Conservation (phyloP, 257 asterid species). For the Striga asiatica region DNA sequence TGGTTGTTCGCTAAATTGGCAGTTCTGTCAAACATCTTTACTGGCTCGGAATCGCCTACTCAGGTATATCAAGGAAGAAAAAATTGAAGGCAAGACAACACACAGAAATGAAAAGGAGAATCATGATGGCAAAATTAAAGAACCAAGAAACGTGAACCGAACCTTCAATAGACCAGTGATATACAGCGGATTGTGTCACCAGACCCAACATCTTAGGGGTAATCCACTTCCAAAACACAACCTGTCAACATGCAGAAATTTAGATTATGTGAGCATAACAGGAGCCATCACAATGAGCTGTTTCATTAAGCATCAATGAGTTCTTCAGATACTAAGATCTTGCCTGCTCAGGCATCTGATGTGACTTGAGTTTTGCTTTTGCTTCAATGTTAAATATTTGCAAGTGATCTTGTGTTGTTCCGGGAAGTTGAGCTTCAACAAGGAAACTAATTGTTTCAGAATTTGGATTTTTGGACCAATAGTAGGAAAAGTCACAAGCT, state of each 20-base stretch:
- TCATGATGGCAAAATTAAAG: not conserved
- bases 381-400: conserved; percentile 98
- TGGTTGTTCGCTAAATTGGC: conserved; percentile 88
- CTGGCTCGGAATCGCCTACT: conserved; percentile 90
- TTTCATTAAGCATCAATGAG: conserved; percentile 10
- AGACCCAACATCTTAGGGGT: conserved; percentile 87
- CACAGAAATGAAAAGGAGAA: not conserved
- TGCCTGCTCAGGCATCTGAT: conserved; percentile 99
- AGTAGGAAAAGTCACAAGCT: no score
- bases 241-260: conserved; percentile 33
- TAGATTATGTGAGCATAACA: not conserved
- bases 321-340: not conserved
- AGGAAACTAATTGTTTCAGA: conserved; percentile 20
- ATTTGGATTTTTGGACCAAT: no score
- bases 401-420: conserved; percentile 91
- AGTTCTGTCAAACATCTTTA: conserved; percentile 90
- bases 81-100: conserved; percentile 8
- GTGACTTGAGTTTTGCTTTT: conserved; percentile 81
- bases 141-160: conserved; percentile 9
- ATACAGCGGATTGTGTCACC: conserved; percentile 84
- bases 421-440: conserved; percentile 88
- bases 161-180: conserved; percentile 98
- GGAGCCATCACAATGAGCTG: no score
- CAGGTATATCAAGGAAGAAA: conserved; percentile 10
- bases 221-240: conserved; percentile 98